Base-by-base conservation (phyloP, 2,329 filamentous ascomycete species). In the Monosporascus sp. region DNA sequence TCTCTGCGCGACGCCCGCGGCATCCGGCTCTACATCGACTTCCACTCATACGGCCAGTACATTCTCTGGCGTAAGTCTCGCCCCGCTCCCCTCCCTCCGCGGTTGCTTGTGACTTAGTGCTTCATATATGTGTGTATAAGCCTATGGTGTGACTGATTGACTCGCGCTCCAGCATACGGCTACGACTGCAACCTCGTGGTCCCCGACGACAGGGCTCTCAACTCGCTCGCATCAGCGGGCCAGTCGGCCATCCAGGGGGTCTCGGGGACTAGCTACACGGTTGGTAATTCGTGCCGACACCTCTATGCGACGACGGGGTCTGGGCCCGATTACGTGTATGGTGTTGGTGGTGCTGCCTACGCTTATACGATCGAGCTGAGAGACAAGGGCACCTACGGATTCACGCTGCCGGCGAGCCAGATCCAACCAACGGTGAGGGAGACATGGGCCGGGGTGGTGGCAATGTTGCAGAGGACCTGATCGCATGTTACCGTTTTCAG, bases 131-230 rank as follows among this genome's bases (percentile, higher is more conserved):
- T 8, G 31, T 34, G 11, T 34, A 34, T 34, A 34, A 34, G 9
- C 14, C 9, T 14, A 34, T 14, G 31, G 9, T 14, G 11, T 46
- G 43, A 46, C 43, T 50, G 1, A 24, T 34, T 22, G 46, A 31
- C 44, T 59, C 14, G 57, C 27, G 20, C 34, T 9, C n/a, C 44
- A 44, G 16, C 64, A 4, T 66, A 66, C 43, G 64, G 64, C 19
- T 66, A 64, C 34, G 65, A 63, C 9, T 66, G 64, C 56, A 40
- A 61, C 49, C 65, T 64, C 7, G 68, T 83, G 5, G 74, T 77
- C 3, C 60, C 59, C 24, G 56, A 50, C 5, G 52, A 53, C 2
- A 58, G 56, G 24, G 16, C 58, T 2, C 43, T 46, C 43, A 22
- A 24, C 22, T 24, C 43, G 5, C 22, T 24, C 11, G 43, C 43